These are phyloP conservation scores for Acrodontium crateriforme DNA, from an alignment of 2,329 filamentous ascomycete genomes.

Conservation along the genomic window DNA sequence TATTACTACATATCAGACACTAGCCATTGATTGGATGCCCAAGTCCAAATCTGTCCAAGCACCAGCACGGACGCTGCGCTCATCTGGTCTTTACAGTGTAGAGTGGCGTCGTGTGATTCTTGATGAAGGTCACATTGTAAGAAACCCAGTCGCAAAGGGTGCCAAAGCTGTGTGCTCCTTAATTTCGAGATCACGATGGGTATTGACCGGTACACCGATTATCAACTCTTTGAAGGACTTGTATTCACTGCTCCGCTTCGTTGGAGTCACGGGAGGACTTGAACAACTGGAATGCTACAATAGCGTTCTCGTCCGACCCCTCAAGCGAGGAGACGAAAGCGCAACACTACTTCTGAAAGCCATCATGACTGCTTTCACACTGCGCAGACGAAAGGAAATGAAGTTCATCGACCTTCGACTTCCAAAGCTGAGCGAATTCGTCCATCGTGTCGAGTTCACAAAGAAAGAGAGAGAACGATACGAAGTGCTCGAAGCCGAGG, in stretches of 20 bases:
- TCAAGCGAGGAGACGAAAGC: slow-evolving; percentile 46
- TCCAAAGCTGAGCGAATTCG: slow-evolving; percentile 62
- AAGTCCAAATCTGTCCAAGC: slow-evolving; percentile 24
- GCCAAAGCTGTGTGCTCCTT: slow-evolving; percentile 55
- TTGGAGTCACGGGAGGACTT: slow-evolving; percentile 61
- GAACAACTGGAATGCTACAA: slow-evolving; percentile 64
- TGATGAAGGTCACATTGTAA: slow-evolving; percentile 72
- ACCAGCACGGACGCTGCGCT: slow-evolving; percentile 17
- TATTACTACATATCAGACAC: slow-evolving; percentile 70
- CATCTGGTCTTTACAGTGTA: slow-evolving; percentile 45
- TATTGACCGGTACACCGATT: slow-evolving; percentile 50
- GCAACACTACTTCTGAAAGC: slow-evolving; percentile 52
- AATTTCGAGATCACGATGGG: slow-evolving; percentile 61
- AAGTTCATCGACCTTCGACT: slow-evolving; percentile 69
- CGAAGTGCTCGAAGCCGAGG: slow-evolving; percentile 59
- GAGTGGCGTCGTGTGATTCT: slow-evolving; percentile 69
- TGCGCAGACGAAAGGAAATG: slow-evolving; percentile 80
- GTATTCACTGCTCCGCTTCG: slow-evolving; percentile 64
- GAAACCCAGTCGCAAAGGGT: slow-evolving; percentile 61
- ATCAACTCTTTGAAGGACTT: slow-evolving; percentile 50
- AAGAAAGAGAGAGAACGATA: slow-evolving; percentile 66
- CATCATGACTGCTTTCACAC: slow-evolving; percentile 66
- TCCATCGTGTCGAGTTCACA: slow-evolving; percentile 61
- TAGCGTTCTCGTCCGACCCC: slow-evolving; percentile 52
- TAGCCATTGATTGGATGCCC: slow-evolving; percentile 52